A percentile compares a stretch with the other conserved stretches of the same genome.
Evolutionary conservation across 352 stramenopile genomes (phyloP).

Genomic region (Phytophthora citricola): DNA sequence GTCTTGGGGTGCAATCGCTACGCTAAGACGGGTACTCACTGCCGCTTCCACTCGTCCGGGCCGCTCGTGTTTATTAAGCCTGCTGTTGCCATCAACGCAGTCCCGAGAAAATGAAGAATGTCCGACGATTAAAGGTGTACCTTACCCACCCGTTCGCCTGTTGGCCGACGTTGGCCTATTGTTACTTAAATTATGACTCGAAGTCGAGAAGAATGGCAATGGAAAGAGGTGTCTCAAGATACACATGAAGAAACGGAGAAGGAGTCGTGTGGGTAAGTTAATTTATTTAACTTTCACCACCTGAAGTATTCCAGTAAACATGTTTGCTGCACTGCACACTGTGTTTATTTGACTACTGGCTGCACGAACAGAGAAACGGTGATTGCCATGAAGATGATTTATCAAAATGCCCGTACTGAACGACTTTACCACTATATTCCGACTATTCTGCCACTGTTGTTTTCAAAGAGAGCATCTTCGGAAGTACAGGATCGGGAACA

Average conservation of each 20-base stretch:
- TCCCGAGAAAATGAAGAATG: conserved; percentile 14
- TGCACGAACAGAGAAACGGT: no score
- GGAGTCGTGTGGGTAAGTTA: no score
- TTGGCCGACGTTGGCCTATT: not conserved
- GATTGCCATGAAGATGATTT: no score
- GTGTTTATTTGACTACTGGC: no score
- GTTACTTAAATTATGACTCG: conserved; percentile 40
- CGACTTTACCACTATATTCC: no score
- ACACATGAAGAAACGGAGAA: not conserved
- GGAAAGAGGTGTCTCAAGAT: conserved; percentile 10
- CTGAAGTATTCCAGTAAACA: no score
- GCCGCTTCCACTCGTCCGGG: conserved; percentile 62
- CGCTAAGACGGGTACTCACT: conserved; percentile 68
- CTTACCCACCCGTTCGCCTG: not conserved
- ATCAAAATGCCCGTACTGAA: no score
- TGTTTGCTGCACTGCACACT: no score
- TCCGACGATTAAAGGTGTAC: not conserved
- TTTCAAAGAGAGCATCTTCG: no score
- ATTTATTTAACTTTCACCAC: no score
- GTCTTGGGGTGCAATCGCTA: conserved; percentile 51
- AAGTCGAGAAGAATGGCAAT: conserved; percentile 22
- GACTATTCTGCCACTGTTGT: no score
- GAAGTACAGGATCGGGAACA: no score
- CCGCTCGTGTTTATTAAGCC: conserved; percentile 34
- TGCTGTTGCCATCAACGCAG: not conserved